Evolutionary conservation across 768 basidiomycete species (phyloP), one percentile per base, ranked within the genome.

Genomic region (Lactarius evosmus): DNA sequence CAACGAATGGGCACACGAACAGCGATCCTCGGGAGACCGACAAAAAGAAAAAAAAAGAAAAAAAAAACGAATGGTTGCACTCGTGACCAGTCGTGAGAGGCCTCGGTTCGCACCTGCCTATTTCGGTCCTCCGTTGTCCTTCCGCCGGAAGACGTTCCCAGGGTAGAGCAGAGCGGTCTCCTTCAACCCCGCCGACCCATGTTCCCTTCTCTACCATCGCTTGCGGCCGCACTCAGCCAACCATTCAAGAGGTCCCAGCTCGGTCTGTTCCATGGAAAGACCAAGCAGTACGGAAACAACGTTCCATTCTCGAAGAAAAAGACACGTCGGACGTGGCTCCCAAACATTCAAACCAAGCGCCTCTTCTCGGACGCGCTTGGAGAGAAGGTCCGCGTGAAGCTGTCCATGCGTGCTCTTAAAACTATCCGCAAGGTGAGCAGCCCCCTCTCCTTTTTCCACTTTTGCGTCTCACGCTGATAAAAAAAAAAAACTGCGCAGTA

Each of bases 291-390:
- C 68, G 93, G 93, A 29, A 94, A 95, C 79, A 94, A 88, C 71
- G 91, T 95, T 54, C 92, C 93, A 0, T 88, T 92, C 74, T 94
- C 93, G 27, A 87, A 88, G 72, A 83, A 88, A 73, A 95, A 94
- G 78, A 94, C 94, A 29, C 86, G 89, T 56, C 80, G 93, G 44
- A 83, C 88, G 50, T 95, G 93, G 93, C 78, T 93, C 12, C 93
- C 93, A 38, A 95, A 95, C 75, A 81, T 93, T 27, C 92, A 94
- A 68, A 77, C 78, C 56, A 93, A 94, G 74, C 83, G 85, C 1
- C 69, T 94, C 51, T 82, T 77, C 67, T 93, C 89, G 14, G 86
- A 89, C 16, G 75, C 83, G 8, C 74, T 93, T 38, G 83, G 81
- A 33, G 74, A 80, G 56, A 77, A 77, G 50, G 70, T 95, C 5